A percentile compares a stretch with the other conserved stretches of the same genome.
These are phyloP conservation scores for Lizanozyma gosingica DNA, from an alignment of 1,139 yeast genomes.

Conservation along the genomic window DNA sequence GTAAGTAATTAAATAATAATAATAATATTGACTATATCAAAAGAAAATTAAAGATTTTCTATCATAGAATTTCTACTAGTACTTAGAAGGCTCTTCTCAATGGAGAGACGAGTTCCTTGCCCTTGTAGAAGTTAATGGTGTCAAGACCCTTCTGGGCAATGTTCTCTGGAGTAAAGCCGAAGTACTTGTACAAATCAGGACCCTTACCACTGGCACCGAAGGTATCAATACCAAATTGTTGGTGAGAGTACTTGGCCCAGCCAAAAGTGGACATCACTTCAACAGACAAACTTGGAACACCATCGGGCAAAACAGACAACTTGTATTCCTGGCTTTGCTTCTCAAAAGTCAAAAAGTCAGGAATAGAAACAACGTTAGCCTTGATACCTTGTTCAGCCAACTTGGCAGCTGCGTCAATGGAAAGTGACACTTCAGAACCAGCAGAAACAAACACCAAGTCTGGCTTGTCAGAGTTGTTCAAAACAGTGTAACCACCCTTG, in stretches of 20 bases:
- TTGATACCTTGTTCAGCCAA: constrained; percentile 58
- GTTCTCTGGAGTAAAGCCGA: constrained; percentile 92
- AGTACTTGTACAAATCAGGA: constrained; percentile 69
- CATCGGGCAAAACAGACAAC: constrained; percentile 86
- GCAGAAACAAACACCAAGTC: constrained; percentile 80
- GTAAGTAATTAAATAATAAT: no score
- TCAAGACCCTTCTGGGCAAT: constrained; percentile 79
- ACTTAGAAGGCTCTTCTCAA: constrained; percentile 64
- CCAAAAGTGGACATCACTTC: constrained; percentile 92
- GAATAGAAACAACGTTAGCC: constrained; percentile 83
- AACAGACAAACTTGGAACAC: constrained; percentile 85
- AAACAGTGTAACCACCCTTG: constrained; percentile 89
- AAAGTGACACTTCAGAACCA: constrained; percentile 90
- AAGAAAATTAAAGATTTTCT: no score
- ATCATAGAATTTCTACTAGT: no score
- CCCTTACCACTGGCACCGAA: constrained; percentile 98
- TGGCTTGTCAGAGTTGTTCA: constrained; percentile 50
- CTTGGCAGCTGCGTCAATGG: constrained; percentile 73
- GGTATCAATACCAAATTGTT: constrained; percentile 90
- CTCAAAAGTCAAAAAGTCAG: constrained; percentile 90
- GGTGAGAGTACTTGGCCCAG: constrained; percentile 95
- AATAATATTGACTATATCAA: no score
- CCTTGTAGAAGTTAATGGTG: constrained; percentile 80
- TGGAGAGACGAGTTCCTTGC: constrained; percentile 64
- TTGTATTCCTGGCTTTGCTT: constrained; percentile 71